Evolutionary conservation across 768 basidiomycete species (phyloP), one percentile per base, ranked within the genome.

Genomic region (Phlebiopsis flavidoalba): DNA sequence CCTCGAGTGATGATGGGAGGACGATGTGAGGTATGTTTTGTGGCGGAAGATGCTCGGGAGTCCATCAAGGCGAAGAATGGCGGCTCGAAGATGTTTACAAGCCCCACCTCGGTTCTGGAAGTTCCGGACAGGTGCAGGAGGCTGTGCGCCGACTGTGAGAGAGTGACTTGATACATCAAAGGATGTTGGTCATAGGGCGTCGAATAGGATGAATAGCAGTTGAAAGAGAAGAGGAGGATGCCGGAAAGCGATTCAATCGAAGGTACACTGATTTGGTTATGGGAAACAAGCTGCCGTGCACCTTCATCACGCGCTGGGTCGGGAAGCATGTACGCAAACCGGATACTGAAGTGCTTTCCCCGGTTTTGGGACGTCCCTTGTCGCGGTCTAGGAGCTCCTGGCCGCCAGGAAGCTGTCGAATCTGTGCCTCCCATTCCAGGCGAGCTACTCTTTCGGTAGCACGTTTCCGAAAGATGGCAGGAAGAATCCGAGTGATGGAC

Each of bases 401-500:
- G 1, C 48, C 48, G 6, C 48, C 48, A 21, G 48, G 48, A 5
- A 49, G 48, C 19, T 11, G 11, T n/a, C 5, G 24, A 19, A 49
- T 19, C 21, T 49, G 48, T 3, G 37, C 24, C 8, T 56, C 60
- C 1, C 11, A 26, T 31, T n/a, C n/a, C n/a, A n/a, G n/a, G 37
- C 47, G 48, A 19, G 40, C 11, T 14, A 48, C 21, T 11, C 22
- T n/a, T 3, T 26, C 33, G 8, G 48, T 12, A 31, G 50, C 6
- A 7, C 59, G 61, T 19, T 58, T 65, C 17, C 49, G 57, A 6
- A 37, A 71, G 22, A 72, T 65, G 0, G 19, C 33, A 0, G 71
- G 71, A 14, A 72, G 59, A n/a, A 69, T 66, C 17, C 56, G 33
- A 21, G 51, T 26, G 35, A 66, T 58, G 0, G 72, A 60, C 31